Conservation (phyloP, 2,329 filamentous ascomycete species). For the Colletotrichum falcatum region DNA sequence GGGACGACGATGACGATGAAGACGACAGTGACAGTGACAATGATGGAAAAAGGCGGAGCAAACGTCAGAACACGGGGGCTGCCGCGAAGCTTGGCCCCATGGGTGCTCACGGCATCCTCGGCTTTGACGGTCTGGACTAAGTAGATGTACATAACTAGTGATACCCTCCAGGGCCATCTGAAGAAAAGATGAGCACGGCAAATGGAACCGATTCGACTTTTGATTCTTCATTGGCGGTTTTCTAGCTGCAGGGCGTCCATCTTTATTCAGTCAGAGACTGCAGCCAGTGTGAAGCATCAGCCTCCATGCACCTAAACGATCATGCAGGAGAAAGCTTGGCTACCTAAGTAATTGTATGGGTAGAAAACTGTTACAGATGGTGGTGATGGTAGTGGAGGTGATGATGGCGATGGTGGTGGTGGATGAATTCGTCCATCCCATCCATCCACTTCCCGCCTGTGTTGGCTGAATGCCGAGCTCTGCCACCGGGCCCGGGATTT, state of each 20-base stretch:
- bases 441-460: not conserved
- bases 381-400: too few species aligned
- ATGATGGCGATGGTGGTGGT: not conserved
- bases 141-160: slow-evolving; percentile 26
- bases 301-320: not conserved
- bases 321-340: not conserved
- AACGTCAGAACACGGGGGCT: slow-evolving; percentile 57
- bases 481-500: slow-evolving; percentile 18
- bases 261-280: not conserved
- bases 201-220: slow-evolving; percentile 25
- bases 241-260: not conserved
- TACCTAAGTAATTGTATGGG: too few species aligned
- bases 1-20: slow-evolving; percentile 58
- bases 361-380: not conserved
- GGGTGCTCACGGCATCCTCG: slow-evolving; percentile 64
- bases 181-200: slow-evolving; percentile 15
- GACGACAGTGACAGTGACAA: slow-evolving; percentile 59
- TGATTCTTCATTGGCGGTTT: not conserved
- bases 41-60: slow-evolving; percentile 60
- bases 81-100: slow-evolving; percentile 59
- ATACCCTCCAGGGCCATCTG: slow-evolving; percentile 36
- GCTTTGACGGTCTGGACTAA: slow-evolving; percentile 61
- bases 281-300: not conserved
- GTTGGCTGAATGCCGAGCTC: slow-evolving; percentile 12
- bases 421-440: not conserved